Evolutionary conservation across 352 stramenopile genomes (phyloP), one percentile per base, ranked within the genome.

Genomic region (Phytophthora pistaciae): DNA sequence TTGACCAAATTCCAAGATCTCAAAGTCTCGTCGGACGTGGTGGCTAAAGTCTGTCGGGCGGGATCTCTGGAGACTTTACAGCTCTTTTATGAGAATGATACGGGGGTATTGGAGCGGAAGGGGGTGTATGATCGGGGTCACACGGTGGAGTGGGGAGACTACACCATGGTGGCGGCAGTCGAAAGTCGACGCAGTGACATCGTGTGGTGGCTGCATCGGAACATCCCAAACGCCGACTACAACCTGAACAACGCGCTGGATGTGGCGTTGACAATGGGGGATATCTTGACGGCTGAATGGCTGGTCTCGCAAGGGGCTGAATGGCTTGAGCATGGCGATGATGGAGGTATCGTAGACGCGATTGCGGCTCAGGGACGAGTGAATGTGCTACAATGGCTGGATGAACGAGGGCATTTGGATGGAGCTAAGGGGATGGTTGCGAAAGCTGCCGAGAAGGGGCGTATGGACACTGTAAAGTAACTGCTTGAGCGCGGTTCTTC

Each of bases 231-330:
- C 13, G 49, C 33, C 38, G 21, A 46, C 18, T 38, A 56, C 25
- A 14, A 54, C 5, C 25, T 57, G 31, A 42, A 33, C 11, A 20
- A 20, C 8, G 44, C 59, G 2, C 18, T 63, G 3, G 6, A 6
- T 9, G 46, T 52, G 3, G 58, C 66, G 1, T 0, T 72, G 36
- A 20, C n/a, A 21, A 62, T 10, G 9, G 66, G 52, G 13, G 60
- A 82, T 11, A 56, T 85, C 40, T 1, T 58, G 1, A 49, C 80
- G 16, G 66, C 79, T 3, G 52, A 74, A 27, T 64, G 56, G 67
- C 18, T 79, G 55, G 31, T 60, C 5, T 21, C 10, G 3, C 23
- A 44, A 3, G 58, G 50, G 3, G 29, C 59, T 9, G 31, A 16
- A 9, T 60, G 38, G 59, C 48, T 48, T 27, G 56, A 52, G 60